Base-by-base conservation (phyloP, 2,329 filamentous ascomycete genomes). In the Davidsoniella virescens region DNA sequence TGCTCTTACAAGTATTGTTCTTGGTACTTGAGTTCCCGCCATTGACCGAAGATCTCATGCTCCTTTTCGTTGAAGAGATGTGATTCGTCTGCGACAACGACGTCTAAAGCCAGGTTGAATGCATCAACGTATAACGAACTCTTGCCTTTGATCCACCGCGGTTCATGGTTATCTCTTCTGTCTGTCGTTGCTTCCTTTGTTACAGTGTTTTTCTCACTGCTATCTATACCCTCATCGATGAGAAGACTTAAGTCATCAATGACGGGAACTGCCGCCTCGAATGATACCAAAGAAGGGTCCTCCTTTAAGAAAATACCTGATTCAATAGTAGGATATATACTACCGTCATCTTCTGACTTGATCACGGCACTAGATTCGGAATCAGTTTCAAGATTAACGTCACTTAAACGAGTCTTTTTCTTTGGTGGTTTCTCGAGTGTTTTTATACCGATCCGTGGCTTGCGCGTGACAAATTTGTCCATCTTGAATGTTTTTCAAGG, bases 41-140 rank as follows among this genome's bases (percentile, higher is more conserved):
- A 98, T 52, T 80, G 70, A 2, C 69, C 66, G 61, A 98, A 96
- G 0, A 96, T 72, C 12, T 74, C 69, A 59, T 72, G 75, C 64
- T 98, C 92, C 16, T 78, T 80, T 52, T 79, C 75, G 58, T 92
- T 76, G 61, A 96, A 98, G 0, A 98, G 68, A 64, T 94, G 86
- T 0, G 76, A 74, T 64, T 98, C 92, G 52, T 96, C 86, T 45
- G 86, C 80, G 10, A 96, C 67, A 3, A 98, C 92, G 0, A 86
- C 94, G 53, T 90, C 81, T 45, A 98, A 68, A 2, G 90, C 87
- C 12, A 96, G 70, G 59, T 94, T 94, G 70, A 98, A 98, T 0
- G 92, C 92, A 65, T 98, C 92, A 16, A 95, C 87, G 59, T 98
- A 98, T 50, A 98, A 86, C 1, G 88, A 96, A 59, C 81, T 93